Evolutionary conservation across 768 basidiomycete species (phyloP).

Genomic region (Imleria badia): DNA sequence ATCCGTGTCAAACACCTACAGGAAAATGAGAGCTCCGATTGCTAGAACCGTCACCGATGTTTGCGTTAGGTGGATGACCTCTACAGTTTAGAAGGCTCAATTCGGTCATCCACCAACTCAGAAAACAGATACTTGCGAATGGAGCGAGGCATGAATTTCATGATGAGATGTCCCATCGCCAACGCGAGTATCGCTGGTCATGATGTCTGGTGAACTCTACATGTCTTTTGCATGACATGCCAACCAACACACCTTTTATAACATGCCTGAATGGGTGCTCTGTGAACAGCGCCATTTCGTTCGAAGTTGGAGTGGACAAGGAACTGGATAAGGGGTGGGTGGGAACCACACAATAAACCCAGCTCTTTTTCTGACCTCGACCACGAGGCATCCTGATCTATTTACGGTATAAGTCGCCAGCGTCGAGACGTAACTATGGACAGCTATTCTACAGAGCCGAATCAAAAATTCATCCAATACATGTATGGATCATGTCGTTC

Average conservation of each 20-base stretch:
- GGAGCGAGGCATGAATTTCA: conserved; percentile 43
- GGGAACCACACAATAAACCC: conserved; percentile 19
- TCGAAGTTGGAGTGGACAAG: conserved; percentile 13
- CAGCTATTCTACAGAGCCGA: conserved; percentile 11
- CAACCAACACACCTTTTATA: conserved; percentile 27
- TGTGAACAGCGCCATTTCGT: conserved; percentile 31
- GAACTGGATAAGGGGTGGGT: conserved; percentile 25
- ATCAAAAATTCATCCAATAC: background rate
- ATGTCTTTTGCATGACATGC: background rate
- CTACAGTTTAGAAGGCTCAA: conserved; percentile 34
- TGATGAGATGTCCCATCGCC: conserved; percentile 48
- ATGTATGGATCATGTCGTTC: conserved; percentile 7
- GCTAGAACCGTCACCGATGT: conserved; percentile 71
- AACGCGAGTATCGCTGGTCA: conserved; percentile 48
- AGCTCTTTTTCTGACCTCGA: conserved; percentile 23
- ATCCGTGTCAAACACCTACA: conserved; percentile 45
- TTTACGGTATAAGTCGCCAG: conserved; percentile 10
- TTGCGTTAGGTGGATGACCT: conserved; percentile 67
- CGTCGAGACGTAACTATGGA: conserved; percentile 15
- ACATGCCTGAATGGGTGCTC: conserved; percentile 36
- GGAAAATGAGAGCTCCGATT: conserved; percentile 58
- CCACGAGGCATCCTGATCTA: conserved; percentile 29
- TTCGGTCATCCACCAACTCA: conserved; percentile 1
- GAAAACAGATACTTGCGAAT: conserved; percentile 30
- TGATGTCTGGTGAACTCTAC: conserved; percentile 9